phyloP scores from a whole-genome alignment of 768 basidiomycete species.

The Trametes cubensis region DNA sequence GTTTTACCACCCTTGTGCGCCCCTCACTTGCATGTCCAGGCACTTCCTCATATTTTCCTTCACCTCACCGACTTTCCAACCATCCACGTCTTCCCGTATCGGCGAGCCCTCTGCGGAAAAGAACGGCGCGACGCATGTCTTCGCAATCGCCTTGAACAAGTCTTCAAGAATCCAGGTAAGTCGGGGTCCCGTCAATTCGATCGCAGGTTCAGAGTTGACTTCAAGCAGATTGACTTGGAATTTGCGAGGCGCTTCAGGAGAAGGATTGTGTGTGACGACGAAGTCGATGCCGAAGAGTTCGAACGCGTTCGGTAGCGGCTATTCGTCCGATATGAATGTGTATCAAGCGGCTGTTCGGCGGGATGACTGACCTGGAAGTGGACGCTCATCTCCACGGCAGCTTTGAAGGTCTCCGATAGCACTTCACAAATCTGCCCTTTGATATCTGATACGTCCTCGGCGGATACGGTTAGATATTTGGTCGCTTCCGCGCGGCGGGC shows the following conservation, averaged over 20 bases:
- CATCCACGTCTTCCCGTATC: constrained; percentile 36
- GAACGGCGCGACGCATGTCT: constrained; percentile 73
- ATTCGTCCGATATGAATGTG: constrained; percentile 1
- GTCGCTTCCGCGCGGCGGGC: neutral
- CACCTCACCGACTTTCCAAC: constrained; percentile 57
- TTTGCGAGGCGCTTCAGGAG: constrained; percentile 24
- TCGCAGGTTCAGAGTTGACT: constrained; percentile 94
- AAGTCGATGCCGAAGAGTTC: constrained; percentile 97
- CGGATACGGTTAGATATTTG: constrained; percentile 31
- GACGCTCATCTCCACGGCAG: constrained; percentile 77
- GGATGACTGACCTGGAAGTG: constrained; percentile 73
- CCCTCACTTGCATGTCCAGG: constrained; percentile 56
- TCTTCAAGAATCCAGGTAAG: constrained; percentile 81
- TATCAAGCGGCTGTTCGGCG: too few relatives aligned
- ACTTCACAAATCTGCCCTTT: constrained; percentile 63
- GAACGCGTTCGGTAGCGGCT: constrained; percentile 90
- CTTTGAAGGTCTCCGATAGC: constrained; percentile 82
- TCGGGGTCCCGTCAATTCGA: constrained; percentile 86
- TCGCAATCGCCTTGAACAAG: constrained; percentile 72
- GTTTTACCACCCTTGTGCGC: constrained; percentile 31
- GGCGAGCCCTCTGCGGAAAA: constrained; percentile 32
- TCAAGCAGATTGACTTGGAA: constrained; percentile 80
- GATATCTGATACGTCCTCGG: constrained; percentile 51
- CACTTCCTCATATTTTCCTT: constrained; percentile 66
- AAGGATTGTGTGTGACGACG: constrained; percentile 56